Evolutionary conservation across 805 yeast species (phyloP).

Genomic region (Yarrowia divulgata): DNA sequence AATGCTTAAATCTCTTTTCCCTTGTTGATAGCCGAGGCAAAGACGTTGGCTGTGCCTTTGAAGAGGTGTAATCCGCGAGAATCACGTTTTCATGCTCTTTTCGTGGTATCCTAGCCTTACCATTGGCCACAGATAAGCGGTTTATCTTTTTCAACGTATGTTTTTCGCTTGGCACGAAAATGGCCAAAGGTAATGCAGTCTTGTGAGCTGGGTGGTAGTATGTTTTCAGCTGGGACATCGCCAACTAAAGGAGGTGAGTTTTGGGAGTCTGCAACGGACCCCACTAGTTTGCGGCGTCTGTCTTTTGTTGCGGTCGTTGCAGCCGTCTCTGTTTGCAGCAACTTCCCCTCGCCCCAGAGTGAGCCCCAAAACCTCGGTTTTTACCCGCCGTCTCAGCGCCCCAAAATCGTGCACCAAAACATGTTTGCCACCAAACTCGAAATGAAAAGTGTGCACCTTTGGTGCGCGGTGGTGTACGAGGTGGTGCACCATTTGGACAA

Average conservation of each 20-base stretch:
- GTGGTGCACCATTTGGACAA: background rate
- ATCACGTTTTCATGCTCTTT: constrained; percentile 14
- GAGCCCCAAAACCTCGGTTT: background rate
- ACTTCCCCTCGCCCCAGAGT: background rate
- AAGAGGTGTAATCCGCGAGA: background rate
- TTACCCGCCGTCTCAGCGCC: constrained; percentile 7
- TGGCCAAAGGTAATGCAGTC: background rate
- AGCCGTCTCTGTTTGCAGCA: background rate
- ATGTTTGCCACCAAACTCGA: constrained; percentile 26
- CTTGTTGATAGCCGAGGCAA: constrained; percentile 29
- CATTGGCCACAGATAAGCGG: constrained; percentile 18
- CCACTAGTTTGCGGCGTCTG: background rate
- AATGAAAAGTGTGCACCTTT: constrained; percentile 8
- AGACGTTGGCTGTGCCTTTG: background rate
- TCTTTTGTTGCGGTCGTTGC: too few relatives aligned
- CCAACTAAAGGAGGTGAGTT: constrained; percentile 10
- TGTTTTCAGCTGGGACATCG: background rate
- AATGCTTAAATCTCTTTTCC: background rate
- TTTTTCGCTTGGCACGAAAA: constrained; percentile 22
- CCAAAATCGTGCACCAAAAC: constrained; percentile 6
- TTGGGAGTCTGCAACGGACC: constrained; percentile 10
- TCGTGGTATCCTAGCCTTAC: background rate
- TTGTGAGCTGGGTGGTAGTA: background rate
- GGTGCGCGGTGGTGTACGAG: background rate
- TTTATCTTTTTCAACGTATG: background rate